Base-by-base conservation (phyloP, 805 yeast species). In the Ogataea salicorniae region DNA sequence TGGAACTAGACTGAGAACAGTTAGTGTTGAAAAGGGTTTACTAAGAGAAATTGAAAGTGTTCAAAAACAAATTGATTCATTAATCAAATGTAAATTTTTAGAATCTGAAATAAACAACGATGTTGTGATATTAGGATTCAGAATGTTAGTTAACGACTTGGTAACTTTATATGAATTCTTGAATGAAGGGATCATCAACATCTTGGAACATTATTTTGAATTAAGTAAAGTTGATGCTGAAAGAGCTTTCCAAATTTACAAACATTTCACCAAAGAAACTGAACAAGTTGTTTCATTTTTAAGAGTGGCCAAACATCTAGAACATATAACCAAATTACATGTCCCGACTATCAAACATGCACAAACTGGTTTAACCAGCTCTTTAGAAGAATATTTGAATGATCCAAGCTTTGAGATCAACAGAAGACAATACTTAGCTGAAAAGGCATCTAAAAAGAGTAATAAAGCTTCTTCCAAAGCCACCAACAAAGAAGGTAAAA, bases 261-360 rank as follows among this genome's bases (percentile, higher is more conserved):
- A 86, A 56, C 77, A 75, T 50, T 94, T 94, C 67, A 95, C 90
- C 37, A 84, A 81, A 50, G 81, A 89, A 62, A 94, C 98, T 3
- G 82, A 83, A 46, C 84, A 82, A 61, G 98, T 92, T 9, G 94
- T 94, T 29, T 84, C 83, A 56, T 94, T 86, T 66, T 74, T 94
- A 59, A 81, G 95, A 58, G 81, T 85, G 15, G 99, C 98, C 5
- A 92, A 94, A 62, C 89, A 85, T 63, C 73, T 88, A 54, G 96
- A 88, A 66, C 80, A 82, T 61, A 80, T 90, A 13, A 90, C 97
- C 3, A 90, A 90, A 59, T 72, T 92, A 54, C 91, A 84, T 59
- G 96, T 94, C 34, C 99, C 99, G 35, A 91, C 96, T 14, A 91
- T 94, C 51, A 88, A 88, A 63, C 99, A 94, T 68, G 98, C 98